A percentile compares a stretch with the other conserved stretches of the same genome.
phyloP scores from a whole-genome alignment of 768 basidiomycete species.

The Russula emetica region DNA sequence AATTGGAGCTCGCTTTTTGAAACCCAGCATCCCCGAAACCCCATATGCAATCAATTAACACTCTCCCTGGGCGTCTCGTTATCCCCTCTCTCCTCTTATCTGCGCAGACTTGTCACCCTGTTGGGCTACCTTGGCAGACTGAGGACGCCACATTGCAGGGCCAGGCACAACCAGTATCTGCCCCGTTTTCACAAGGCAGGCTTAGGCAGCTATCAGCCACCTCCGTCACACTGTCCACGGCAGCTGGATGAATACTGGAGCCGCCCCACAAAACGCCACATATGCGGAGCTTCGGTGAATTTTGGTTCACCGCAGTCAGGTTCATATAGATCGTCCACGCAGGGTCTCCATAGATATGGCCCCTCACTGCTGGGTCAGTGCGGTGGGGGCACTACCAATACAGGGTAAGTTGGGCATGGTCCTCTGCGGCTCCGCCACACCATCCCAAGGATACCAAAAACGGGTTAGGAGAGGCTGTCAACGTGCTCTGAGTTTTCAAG shows the following conservation, averaged over 20 bases:
- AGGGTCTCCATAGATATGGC: neutral
- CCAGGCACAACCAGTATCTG: neutral
- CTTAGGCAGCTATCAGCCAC: neutral
- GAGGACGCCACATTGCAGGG: constrained; percentile 4
- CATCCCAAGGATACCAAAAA: neutral
- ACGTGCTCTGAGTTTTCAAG: constrained; percentile 13
- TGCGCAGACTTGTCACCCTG: neutral
- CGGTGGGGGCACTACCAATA: neutral
- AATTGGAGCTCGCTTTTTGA: too few relatives aligned
- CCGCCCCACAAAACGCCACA: neutral
- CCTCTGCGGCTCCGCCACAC: neutral
- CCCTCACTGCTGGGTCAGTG: neutral
- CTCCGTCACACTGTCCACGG: neutral
- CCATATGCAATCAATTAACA: neutral
- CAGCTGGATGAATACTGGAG: neutral
- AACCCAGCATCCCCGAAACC: neutral
- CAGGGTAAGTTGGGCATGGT: neutral
- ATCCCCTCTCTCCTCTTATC: neutral
- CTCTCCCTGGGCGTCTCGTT: neutral
- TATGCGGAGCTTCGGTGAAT: neutral
- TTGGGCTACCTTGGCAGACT: constrained; percentile 11
- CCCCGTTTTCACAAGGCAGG: neutral
- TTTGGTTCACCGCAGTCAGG: neutral
- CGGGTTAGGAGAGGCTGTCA: neutral
- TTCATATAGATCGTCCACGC: neutral